phyloP scores from a whole-genome alignment of 345 rosid genomes.

The Iberis pinnata region DNA sequence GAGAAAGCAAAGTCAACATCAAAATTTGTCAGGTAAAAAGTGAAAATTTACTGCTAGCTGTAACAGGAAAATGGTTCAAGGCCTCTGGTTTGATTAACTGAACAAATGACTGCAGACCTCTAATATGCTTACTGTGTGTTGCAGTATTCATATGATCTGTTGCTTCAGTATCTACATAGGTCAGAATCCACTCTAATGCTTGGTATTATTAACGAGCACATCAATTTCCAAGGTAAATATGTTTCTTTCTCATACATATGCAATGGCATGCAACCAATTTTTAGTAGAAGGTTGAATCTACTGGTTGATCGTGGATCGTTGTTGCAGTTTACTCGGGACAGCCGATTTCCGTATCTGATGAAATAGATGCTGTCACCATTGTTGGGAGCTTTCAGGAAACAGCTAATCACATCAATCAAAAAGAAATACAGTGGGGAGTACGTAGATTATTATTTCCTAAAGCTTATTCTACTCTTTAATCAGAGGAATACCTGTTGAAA shows the following conservation, averaged over 20 bases:
- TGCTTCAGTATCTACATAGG: slow-evolving; percentile 81
- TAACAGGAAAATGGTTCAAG: neutral
- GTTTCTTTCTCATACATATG: slow-evolving; percentile 13
- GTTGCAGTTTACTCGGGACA: slow-evolving; percentile 87
- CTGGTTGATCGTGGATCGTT: slow-evolving; percentile 16
- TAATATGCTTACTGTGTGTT: slow-evolving; percentile 27
- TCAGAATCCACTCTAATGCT: slow-evolving; percentile 72
- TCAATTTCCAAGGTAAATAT: slow-evolving; percentile 73
- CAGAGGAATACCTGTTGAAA: neutral
- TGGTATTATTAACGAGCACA: slow-evolving; percentile 78
- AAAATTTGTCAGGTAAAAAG: slow-evolving; percentile 77
- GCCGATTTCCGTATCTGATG: slow-evolving; percentile 75
- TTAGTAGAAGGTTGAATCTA: slow-evolving; percentile 6
- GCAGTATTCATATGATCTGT: slow-evolving; percentile 90
- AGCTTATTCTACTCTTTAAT: neutral
- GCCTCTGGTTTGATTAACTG: slow-evolving; percentile 15
- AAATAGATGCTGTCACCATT: slow-evolving; percentile 65
- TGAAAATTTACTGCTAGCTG: slow-evolving; percentile 5
- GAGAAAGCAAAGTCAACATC: slow-evolving; percentile 79
- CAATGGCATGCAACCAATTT: neutral
- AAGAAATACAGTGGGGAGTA: slow-evolving; percentile 90
- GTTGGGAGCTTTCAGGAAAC: slow-evolving; percentile 66
- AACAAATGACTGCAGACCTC: slow-evolving; percentile 6
- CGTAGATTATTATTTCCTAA: slow-evolving; percentile 28
- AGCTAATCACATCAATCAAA: slow-evolving; percentile 66